These are phyloP conservation scores for Marasmius tenuissimus DNA, from an alignment of 1,284 basidiomycete genomes.

Conservation along the genomic window DNA sequence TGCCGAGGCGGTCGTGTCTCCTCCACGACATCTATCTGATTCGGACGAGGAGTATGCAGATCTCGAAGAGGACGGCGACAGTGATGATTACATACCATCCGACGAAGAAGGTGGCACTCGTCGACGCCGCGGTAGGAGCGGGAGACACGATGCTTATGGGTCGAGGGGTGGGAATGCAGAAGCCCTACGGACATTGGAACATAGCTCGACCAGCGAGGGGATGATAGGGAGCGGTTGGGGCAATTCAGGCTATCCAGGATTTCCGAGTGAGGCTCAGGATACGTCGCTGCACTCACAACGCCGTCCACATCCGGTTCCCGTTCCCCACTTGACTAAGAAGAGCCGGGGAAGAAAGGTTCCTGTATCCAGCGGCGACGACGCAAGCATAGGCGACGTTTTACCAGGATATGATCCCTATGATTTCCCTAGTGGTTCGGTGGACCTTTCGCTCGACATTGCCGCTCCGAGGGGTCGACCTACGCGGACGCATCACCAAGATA, in stretches of 20 bases:
- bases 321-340: constrained; percentile 76
- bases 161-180: neutral
- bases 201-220: neutral
- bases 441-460: neutral
- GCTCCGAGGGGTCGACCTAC: neutral
- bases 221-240: neutral
- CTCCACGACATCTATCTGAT: neutral
- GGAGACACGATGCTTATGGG: neutral
- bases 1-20: neutral
- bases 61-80: neutral
- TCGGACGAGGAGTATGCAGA: neutral
- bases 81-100: neutral
- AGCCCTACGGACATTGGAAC: neutral
- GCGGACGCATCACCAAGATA: neutral
- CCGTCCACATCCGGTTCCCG: constrained; percentile 48
- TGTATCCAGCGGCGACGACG: constrained; percentile 23
- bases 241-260: neutral
- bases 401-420: neutral
- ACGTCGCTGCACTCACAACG: constrained; percentile 23
- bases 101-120: neutral
- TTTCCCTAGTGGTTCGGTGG: neutral
- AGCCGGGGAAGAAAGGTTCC: constrained; percentile 69
- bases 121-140: neutral
- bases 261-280: neutral
- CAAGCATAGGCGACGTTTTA: neutral